Evolutionary conservation across 768 basidiomycete species (phyloP), one percentile per base, ranked within the genome.

Genomic region (Pisolithus microcarpus): DNA sequence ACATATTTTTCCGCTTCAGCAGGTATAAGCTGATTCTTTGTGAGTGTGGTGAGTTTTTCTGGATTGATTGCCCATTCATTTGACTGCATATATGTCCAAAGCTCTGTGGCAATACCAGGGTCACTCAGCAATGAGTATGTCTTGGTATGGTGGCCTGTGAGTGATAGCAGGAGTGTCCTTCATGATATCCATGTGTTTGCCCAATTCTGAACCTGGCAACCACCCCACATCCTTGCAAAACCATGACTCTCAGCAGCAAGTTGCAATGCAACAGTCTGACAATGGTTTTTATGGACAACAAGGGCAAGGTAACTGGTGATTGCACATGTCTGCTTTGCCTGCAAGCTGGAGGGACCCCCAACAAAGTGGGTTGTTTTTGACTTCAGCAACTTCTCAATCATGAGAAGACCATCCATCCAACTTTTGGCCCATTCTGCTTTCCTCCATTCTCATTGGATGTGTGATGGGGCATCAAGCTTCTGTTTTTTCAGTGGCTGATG

Each of bases 201-300:
- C 69, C 68, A 69, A 30, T 49, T 47, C 7, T 60, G 37, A 31
- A 68, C 57, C 50, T 58, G 30, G 23, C 59, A 46, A 1, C 60
- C 58, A 26, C 67, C 68, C 65, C 65, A 69, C 15, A 59, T 59
- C 18, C n/a, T 52, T 13, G 65, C 49, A 61, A 70, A 70, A 1
- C 68, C 66, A 26, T 66, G 59, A 26, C 52, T 55, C 50, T 70
- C 62, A 6, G 19, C 46, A 30, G 46, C 46, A 18, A 36, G 38
- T 24, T 59, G 49, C 18, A 67, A 67, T 23, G 67, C 64, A 47
- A 54, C 51, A 9, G 39, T 63, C n/a, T 31, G 23, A 9, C 21
- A 50, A 16, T 51, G 43, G 10, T 52, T 37, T 47, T 66, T 67
- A 7, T 62, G 55, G 10, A 70, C 53, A 7, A 34, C 64, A 61